phyloP scores from a whole-genome alignment of 1,139 yeast genomes.

The Saccharomyces hybrid region DNA sequence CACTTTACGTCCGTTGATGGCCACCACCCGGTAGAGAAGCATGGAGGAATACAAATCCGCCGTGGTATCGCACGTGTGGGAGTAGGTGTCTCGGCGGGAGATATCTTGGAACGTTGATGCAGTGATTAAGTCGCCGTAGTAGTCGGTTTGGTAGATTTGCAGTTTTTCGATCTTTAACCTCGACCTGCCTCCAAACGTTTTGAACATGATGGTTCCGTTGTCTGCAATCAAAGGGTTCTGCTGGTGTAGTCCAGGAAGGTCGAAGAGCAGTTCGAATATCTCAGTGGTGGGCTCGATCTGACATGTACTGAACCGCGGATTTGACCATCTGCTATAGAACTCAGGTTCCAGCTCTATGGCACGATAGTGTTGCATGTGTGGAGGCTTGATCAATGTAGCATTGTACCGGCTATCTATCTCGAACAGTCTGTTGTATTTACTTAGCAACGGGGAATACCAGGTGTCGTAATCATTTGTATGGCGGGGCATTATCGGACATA shows the following conservation, averaged over 20 bases:
- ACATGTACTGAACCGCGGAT: constrained; percentile 9
- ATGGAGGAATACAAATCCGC: constrained; percentile 4
- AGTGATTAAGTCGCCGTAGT: constrained; percentile 14
- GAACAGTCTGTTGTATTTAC: constrained; percentile 36
- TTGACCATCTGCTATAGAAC: constrained; percentile 23
- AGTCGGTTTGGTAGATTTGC: constrained; percentile 13
- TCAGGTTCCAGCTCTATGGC: constrained; percentile 17
- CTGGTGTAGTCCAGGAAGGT: constrained; percentile 10
- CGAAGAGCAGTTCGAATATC: constrained; percentile 17
- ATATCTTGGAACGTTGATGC: constrained; percentile 6
- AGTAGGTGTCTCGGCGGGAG: constrained; percentile 6
- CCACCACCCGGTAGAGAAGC: constrained; percentile 14
- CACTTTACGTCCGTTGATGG: constrained; percentile 17
- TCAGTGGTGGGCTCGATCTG: constrained; percentile 15
- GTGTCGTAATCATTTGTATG: constrained; percentile 1
- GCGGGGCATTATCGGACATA: constrained; percentile 5
- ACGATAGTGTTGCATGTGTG: constrained; percentile 10
- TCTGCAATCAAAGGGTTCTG: constrained; percentile 2
- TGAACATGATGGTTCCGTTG: constrained; percentile 9
- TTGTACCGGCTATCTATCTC: constrained; percentile 35
- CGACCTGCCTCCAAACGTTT: constrained; percentile 14
- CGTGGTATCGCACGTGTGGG: constrained; percentile 2
- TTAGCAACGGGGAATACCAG: constrained; percentile 34
- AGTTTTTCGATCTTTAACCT: constrained; percentile 21
- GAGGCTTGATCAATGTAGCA: constrained; percentile 36